Conservation (phyloP, 164 flowering plant species). For the Umbellularia californica region DNA sequence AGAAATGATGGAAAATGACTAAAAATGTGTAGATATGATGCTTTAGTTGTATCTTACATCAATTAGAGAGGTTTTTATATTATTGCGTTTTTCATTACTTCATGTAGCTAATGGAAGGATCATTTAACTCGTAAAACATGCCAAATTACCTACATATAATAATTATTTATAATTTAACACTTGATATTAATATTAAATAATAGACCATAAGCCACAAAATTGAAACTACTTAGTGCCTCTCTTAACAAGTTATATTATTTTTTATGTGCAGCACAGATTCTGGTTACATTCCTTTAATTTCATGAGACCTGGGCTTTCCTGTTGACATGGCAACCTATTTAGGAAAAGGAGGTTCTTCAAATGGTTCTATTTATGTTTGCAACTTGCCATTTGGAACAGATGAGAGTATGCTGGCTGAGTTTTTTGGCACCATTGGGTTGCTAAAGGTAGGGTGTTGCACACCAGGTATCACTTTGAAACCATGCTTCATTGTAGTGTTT, state of each 20-base stretch:
- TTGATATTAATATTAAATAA: too few species aligned
- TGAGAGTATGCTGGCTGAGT: constrained; percentile 86
- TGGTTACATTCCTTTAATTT: not conserved
- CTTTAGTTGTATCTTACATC: too few species aligned
- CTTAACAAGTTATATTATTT: not conserved
- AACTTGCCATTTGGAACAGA: constrained; percentile 94
- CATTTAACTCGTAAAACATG: too few species aligned
- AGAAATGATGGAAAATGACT: too few species aligned
- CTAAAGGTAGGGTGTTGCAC: constrained; percentile 68
- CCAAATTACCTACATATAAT: not conserved
- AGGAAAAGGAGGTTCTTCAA: constrained; percentile 57
- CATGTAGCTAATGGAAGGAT: too few species aligned
- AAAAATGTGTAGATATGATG: too few species aligned
- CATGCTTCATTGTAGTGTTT: constrained; percentile 9
- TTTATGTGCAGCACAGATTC: not conserved
- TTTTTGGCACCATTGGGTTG: constrained; percentile 98
- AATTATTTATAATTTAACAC: not conserved
- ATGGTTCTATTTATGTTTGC: constrained; percentile 84
- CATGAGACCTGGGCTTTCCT: not conserved
- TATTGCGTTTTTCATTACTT: too few species aligned
- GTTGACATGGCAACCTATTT: constrained; percentile 53
- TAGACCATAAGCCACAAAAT: too few species aligned
- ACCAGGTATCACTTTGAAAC: constrained; percentile 23
- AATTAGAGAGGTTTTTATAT: too few species aligned
- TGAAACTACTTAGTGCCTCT: not conserved